Conservation (phyloP, 805 yeast species). For the Spathaspora sp. region DNA sequence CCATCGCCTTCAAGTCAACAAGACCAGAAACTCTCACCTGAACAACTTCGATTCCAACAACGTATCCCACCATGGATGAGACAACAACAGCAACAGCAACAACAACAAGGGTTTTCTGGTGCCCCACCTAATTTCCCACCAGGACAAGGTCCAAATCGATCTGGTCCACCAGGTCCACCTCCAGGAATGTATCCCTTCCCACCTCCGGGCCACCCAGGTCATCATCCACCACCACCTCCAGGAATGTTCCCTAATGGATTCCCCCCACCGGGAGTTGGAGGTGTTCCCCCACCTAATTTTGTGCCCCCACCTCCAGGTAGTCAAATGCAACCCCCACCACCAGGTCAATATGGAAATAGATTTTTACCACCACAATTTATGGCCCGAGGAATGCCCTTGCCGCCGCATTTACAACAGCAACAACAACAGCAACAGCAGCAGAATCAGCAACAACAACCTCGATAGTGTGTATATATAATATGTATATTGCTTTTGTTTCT, state of each 20-base stretch:
- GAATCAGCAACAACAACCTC: not conserved
- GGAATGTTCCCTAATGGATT: slow-evolving; percentile 35
- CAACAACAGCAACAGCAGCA: slow-evolving; percentile 12
- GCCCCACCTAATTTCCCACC: slow-evolving; percentile 12
- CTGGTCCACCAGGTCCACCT: slow-evolving; percentile 20
- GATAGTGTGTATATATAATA: not conserved
- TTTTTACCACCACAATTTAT: slow-evolving; percentile 12
- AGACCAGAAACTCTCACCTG: slow-evolving; percentile 7
- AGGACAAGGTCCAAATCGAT: slow-evolving; percentile 1
- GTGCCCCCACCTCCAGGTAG: slow-evolving; percentile 10
- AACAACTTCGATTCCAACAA: slow-evolving; percentile 15
- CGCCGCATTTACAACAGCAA: slow-evolving; percentile 14
- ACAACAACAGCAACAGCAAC: slow-evolving; percentile 9
- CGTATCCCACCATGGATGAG: slow-evolving; percentile 26
- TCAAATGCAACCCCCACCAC: slow-evolving; percentile 11
- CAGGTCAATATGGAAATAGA: slow-evolving; percentile 3
- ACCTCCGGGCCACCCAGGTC: not conserved
- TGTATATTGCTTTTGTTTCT: not conserved
- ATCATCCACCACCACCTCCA: slow-evolving; percentile 21
- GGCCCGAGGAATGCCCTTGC: slow-evolving; percentile 10
- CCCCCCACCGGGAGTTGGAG: slow-evolving; percentile 10
- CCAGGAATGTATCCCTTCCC: slow-evolving; percentile 32
- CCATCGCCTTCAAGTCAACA: not conserved
- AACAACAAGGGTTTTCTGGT: slow-evolving; percentile 7
- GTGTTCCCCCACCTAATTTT: slow-evolving; percentile 3